Evolutionary conservation across 148 eudicot species (phyloP).

Genomic region (Camellia lanceoleosa): DNA sequence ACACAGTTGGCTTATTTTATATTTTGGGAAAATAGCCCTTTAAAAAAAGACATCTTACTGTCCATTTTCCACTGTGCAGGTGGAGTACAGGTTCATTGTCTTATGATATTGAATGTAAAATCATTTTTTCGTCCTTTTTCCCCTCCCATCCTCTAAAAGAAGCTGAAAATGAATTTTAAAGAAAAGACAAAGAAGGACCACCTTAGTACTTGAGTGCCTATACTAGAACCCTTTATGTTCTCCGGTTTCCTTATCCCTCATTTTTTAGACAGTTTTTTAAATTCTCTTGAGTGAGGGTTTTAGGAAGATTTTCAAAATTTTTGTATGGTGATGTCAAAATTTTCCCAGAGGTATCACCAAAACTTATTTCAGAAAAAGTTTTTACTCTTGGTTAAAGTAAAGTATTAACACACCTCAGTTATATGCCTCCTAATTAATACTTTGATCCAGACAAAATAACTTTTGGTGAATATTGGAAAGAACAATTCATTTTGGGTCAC

Average conservation of each 20-base stretch:
- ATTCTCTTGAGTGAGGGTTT: neutral
- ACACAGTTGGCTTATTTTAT: slow-evolving; percentile 3
- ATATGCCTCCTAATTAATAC: neutral
- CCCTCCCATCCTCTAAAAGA: slow-evolving; percentile 22
- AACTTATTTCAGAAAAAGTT: neutral
- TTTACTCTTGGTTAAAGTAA: neutral
- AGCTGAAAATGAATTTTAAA: slow-evolving; percentile 15
- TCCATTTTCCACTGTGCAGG: slow-evolving; percentile 96
- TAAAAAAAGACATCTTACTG: slow-evolving; percentile 48
- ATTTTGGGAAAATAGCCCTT: slow-evolving; percentile 14
- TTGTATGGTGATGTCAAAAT: slow-evolving; percentile 9
- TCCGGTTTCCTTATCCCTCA: neutral
- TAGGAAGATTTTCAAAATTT: slow-evolving; percentile 4
- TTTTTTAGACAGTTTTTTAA: neutral
- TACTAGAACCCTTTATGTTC: neutral
- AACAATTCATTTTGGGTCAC: neutral
- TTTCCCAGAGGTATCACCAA: neutral
- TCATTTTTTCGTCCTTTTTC: slow-evolving; percentile 20
- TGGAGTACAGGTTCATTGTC: slow-evolving; percentile 82
- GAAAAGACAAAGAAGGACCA: slow-evolving; percentile 3
- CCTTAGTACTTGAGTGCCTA: slow-evolving; percentile 14
- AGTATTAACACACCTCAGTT: neutral
- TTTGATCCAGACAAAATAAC: neutral
- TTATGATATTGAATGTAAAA: slow-evolving; percentile 49
- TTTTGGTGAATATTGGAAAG: neutral